Evolutionary conservation across 1,284 basidiomycete species (phyloP), one percentile per base, ranked within the genome.

Genomic region (Irpex rosettiformis): DNA sequence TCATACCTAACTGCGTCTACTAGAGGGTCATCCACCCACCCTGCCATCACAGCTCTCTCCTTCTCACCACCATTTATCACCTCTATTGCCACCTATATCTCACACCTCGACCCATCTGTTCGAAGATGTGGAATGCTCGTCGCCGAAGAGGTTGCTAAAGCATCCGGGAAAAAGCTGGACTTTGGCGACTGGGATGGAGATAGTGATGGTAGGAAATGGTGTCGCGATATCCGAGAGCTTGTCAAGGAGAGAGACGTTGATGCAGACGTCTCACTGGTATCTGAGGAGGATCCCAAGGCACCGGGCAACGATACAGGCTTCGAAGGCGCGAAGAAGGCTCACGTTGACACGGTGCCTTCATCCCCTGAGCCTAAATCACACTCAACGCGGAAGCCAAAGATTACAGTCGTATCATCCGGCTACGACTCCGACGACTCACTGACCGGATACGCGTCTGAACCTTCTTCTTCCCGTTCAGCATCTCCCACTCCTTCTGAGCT

Each of bases 51-150:
- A 66, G 48, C 64, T 10, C 69, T 88, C 1, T 78, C 84, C 1
- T 68, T 80, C 45, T 88, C 85, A 1, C 74, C 85, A 0, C 61
- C 76, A 0, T 90, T 98, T 67, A 81, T 98, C 58, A 77, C 80
- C 21, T 86, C 87, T 4, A 81, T 98, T 28, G 84, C 89, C 7
- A 73, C 75, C 4, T 96, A 95, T 67, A 85, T 97, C 45, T 79
- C 79, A 0, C 94, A 97, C 66, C 75, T 89, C 3, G 93, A 96
- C 59, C 74, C 80, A 3, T 80, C 83, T 1, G 81, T 97, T 11
- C 86, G 96, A 1, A 80, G 89, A n/a, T 89, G 94, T 63, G 96
- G 96, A 2, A 97, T 98, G 95, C 81, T 98, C 10, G 85, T 87
- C 0, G 96, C 93, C 0, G 96, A 99, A 71, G 75, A 90, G 54